These are phyloP conservation scores for Chlorella sp. DNA, from an alignment of 139 green algal species.

Conservation along the genomic window DNA sequence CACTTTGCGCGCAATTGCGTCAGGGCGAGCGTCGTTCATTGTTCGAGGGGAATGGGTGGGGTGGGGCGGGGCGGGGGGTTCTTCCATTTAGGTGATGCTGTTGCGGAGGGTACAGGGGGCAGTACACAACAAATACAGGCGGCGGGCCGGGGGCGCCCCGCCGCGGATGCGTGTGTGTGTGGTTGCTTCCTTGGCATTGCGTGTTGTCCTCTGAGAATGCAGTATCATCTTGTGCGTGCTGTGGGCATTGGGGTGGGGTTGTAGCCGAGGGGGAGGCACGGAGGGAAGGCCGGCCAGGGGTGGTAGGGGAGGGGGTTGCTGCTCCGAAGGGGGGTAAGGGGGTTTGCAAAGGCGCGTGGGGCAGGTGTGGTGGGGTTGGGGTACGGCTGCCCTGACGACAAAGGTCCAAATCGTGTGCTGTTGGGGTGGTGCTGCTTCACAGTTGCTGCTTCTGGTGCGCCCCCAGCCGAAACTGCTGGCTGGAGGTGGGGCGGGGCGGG, in stretches of 20 bases:
- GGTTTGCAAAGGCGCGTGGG: neutral
- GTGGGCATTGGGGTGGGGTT: neutral
- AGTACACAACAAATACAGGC: constrained; percentile 5
- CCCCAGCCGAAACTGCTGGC: constrained; percentile 28
- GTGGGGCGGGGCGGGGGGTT: neutral
- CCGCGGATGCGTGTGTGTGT: neutral
- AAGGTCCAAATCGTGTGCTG: constrained; percentile 1
- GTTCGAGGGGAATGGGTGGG: neutral
- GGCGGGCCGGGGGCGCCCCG: neutral
- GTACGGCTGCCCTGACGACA: constrained; percentile 3
- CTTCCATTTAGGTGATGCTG: neutral
- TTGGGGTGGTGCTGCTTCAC: constrained; percentile 25
- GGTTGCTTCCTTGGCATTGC: neutral
- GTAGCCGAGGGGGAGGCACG: neutral
- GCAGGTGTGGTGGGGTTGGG: neutral
- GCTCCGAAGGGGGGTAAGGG: no score
- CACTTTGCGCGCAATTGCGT: neutral
- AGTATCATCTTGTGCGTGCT: constrained; percentile 19
- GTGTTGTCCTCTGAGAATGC: neutral
- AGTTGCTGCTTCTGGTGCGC: constrained; percentile 32
- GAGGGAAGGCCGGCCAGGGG: neutral
- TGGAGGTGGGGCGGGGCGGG: neutral
- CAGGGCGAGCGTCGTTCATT: neutral
- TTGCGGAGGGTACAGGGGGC: neutral
- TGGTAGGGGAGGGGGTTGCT: neutral